These are phyloP conservation scores for Syzygium jambos DNA, from an alignment of 345 rosid species.

Conservation along the genomic window DNA sequence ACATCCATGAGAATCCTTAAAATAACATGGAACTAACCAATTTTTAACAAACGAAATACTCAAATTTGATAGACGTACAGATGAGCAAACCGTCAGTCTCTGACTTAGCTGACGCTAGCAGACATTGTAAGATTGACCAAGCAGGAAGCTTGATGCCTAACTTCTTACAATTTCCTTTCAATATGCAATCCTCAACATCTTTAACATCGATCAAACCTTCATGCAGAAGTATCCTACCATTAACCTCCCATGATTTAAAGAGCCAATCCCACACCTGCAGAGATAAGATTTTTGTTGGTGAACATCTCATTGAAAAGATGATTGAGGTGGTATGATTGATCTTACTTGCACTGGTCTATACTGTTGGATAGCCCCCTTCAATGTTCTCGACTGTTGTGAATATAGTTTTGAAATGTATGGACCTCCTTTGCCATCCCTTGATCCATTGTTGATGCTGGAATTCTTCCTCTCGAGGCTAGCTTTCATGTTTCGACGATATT, in stretches of 20 bases:
- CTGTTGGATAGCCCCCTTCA: constrained; percentile 46
- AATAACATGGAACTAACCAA: not conserved
- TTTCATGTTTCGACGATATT: constrained; percentile 34
- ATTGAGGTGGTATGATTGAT: not conserved
- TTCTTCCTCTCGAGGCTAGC: constrained; percentile 16
- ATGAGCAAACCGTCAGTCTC: constrained; percentile 59
- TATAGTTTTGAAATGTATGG: constrained; percentile 29
- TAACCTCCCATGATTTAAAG: constrained; percentile 76
- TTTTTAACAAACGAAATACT: not conserved
- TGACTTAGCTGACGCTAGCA: constrained; percentile 57
- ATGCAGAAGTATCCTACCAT: constrained; percentile 51
- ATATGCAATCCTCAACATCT: constrained; percentile 58
- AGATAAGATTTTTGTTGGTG: not conserved
- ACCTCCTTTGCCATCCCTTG: constrained; percentile 33
- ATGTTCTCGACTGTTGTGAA: constrained; percentile 45
- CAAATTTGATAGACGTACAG: constrained; percentile 28
- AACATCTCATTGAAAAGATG: not conserved
- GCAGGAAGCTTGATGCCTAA: constrained; percentile 49
- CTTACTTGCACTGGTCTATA: constrained; percentile 64
- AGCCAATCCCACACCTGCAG: constrained; percentile 87
- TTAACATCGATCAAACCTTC: constrained; percentile 50
- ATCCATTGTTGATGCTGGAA: constrained; percentile 17
- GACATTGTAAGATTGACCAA: constrained; percentile 70
- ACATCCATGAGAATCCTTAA: not conserved
- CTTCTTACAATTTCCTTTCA: constrained; percentile 55